Evolutionary conservation across 148 eudicot species (phyloP), one percentile per base, ranked within the genome.

Genomic region (Drosera capensis): DNA sequence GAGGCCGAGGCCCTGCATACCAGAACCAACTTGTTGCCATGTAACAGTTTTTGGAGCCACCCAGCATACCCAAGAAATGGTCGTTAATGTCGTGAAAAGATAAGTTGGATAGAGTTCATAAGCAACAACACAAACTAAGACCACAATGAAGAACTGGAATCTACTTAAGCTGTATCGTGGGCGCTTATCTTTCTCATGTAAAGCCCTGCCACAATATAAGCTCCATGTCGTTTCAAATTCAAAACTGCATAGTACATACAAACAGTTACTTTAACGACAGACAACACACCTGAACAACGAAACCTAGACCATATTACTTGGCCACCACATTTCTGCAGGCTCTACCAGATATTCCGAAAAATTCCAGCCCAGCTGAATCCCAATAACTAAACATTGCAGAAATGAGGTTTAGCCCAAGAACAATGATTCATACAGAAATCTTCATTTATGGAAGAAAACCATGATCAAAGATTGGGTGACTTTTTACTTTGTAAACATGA

Each of bases 261-360:
- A 11, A 3, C 1, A 14, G 4, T 3, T 13, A 34, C 7, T 14
- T 34, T 28, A 28, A 3, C 6, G 31, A 9, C 5, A 28, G 31
- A 9, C 6, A 5, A 28, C 31, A 34, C n/a, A 34, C 38, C 38
- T 34, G 38, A 34, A 34, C n/a, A 80, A 55, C 5, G 95, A 85
- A 59, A 80, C 95, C 31, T 80, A 79, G 51, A 85, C 86, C 40
- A 85, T 49, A 60, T 71, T 77, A n/a, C 23, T 2, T 7, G 86
- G 92, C 95, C 92, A 85, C 95, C 95, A 85, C 95, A 85, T 85
- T 41, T 68, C 80, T n/a, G 58, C 83, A 1, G 95, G 95, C 37
- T 85, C 92, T 18, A 85, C 92, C 28, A 80, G 63, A 52, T 65
- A 70, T 54, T 71, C 20, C 83, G 65, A 51, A 85, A 85, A 19